Percentiles rank a stretch among this genome's conserved stretches.
phyloP scores from a whole-genome alignment of 306 rosid genomes.

The Dryas drummondii region DNA sequence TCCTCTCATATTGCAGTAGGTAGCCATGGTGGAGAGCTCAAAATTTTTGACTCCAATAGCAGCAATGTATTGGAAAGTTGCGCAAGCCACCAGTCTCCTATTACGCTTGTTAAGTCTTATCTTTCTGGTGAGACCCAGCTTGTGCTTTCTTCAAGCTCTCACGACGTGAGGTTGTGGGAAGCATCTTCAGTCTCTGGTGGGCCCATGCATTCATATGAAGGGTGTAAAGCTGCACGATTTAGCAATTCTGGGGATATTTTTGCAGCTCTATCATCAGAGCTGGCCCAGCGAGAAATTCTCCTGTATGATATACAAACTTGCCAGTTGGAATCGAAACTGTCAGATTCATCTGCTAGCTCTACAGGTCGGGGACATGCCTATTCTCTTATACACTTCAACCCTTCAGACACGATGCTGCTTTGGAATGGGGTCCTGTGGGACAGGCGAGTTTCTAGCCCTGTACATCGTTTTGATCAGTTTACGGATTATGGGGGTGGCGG shows the following conservation, averaged over 20 bases:
- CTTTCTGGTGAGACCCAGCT: slow-evolving; percentile 70
- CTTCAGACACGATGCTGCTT: slow-evolving; percentile 82
- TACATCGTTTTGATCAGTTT: slow-evolving; percentile 95
- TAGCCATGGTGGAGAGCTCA: slow-evolving; percentile 86
- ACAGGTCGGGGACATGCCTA: slow-evolving; percentile 79
- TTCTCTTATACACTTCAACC: slow-evolving; percentile 81
- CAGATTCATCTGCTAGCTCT: slow-evolving; percentile 57
- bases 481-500: slow-evolving; percentile 99
- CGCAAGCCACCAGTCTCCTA: slow-evolving; percentile 79
- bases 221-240: slow-evolving; percentile 93
- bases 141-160: slow-evolving; percentile 86
- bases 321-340: slow-evolving; percentile 59
- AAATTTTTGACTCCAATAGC: slow-evolving; percentile 72
- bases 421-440: slow-evolving; percentile 99
- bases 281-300: slow-evolving; percentile 71
- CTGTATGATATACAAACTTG: slow-evolving; percentile 69
- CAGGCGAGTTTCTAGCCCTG: slow-evolving; percentile 63
- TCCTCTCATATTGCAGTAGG: slow-evolving; percentile 89
- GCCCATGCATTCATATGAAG: slow-evolving; percentile 83
- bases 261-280: slow-evolving; percentile 77
- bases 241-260: slow-evolving; percentile 74
- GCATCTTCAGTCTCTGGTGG: slow-evolving; percentile 70
- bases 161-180: slow-evolving; percentile 87
- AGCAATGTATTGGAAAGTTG: slow-evolving; percentile 74
- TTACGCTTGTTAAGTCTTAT: slow-evolving; percentile 76